These are phyloP conservation scores for Pyracantha coccinea DNA, from an alignment of 331 rosid genomes.

Conservation along the genomic window DNA sequence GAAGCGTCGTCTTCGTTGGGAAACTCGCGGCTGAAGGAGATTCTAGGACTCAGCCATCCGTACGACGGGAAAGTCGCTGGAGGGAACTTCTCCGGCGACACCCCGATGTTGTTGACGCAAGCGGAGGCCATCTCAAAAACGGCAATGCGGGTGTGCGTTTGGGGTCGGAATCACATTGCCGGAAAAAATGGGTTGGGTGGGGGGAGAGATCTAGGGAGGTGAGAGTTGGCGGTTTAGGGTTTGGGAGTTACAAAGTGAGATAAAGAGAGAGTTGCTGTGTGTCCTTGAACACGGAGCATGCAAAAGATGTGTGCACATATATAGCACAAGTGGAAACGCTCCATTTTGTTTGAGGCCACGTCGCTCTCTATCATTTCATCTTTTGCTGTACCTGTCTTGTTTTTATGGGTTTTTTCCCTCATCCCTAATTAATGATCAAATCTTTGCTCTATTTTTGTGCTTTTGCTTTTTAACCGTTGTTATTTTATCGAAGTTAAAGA, in stretches of 20 bases:
- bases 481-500: no score
- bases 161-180: slow-evolving; percentile 4
- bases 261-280: not conserved
- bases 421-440: no score
- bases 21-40: slow-evolving; percentile 44
- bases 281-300: slow-evolving; percentile 7
- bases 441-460: not conserved
- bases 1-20: not conserved
- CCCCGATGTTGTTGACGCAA: slow-evolving; percentile 69
- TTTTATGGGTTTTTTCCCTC: no score
- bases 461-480: no score
- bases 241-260: not conserved
- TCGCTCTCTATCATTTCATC: not conserved
- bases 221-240: slow-evolving; percentile 16
- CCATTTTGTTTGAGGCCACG: not conserved
- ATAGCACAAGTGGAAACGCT: not conserved
- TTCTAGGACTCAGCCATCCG: slow-evolving; percentile 56
- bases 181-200: not conserved
- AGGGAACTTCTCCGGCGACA: slow-evolving; percentile 52
- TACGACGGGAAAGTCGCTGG: slow-evolving; percentile 41
- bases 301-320: not conserved
- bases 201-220: not conserved
- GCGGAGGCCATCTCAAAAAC: slow-evolving; percentile 63
- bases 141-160: not conserved
- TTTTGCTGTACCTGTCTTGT: not conserved